These are phyloP conservation scores for Eleusine indica DNA, from an alignment of 176 grass and related monocot species.

Conservation along the genomic window DNA sequence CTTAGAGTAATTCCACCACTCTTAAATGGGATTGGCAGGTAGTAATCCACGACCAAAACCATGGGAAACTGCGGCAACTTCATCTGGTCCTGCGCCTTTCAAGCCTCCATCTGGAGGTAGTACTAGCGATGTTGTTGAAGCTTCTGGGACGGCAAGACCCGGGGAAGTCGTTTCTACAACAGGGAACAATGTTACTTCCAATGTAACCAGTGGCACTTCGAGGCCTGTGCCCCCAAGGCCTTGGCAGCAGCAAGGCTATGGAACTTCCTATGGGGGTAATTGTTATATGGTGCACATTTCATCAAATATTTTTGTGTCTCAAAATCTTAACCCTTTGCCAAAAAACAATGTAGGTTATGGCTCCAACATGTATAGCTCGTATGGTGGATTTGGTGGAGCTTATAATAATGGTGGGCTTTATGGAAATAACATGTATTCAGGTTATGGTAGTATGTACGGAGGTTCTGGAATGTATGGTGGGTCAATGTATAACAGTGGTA, in stretches of 20 bases:
- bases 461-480: slow-evolving; percentile 63
- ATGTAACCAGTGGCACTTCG: slow-evolving; percentile 40
- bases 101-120: slow-evolving; percentile 74
- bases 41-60: slow-evolving; percentile 63
- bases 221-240: slow-evolving; percentile 65
- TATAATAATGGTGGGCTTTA: slow-evolving; percentile 44
- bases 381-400: slow-evolving; percentile 61
- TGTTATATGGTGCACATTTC: not conserved
- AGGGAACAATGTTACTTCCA: slow-evolving; percentile 46
- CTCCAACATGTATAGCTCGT: slow-evolving; percentile 59
- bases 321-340: not conserved
- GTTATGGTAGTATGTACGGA: slow-evolving; percentile 42
- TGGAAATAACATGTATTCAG: slow-evolving; percentile 79
- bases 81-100: slow-evolving; percentile 68
- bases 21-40: slow-evolving; percentile 49
- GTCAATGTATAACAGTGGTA: slow-evolving; percentile 43
- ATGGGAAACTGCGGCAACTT: slow-evolving; percentile 64
- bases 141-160: slow-evolving; percentile 83
- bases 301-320: not conserved
- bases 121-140: slow-evolving; percentile 79
- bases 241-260: slow-evolving; percentile 74
- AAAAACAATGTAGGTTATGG: slow-evolving; percentile 73
- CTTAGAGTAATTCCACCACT: not conserved
- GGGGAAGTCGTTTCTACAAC: slow-evolving; percentile 67
- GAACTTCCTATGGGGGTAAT: slow-evolving; percentile 77